Conservation (phyloP, 2,329 filamentous ascomycete species). For the Escovopsis sp. region DNA sequence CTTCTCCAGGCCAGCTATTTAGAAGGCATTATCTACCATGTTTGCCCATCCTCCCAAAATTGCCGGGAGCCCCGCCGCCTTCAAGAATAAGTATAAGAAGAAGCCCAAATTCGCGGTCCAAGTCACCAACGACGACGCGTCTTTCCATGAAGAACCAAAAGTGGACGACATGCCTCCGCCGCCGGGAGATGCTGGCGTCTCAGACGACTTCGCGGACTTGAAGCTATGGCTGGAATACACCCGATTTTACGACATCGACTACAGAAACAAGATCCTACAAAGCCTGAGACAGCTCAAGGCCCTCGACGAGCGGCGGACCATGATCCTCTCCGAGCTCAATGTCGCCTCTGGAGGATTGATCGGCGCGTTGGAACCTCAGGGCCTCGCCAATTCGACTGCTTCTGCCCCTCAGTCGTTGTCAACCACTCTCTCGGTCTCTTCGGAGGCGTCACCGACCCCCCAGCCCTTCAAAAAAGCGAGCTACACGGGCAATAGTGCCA, state of each 20-base stretch:
- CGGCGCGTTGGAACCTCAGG: background rate
- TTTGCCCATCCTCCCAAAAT: too few species aligned
- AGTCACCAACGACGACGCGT: too few species aligned
- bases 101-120: too few species aligned
- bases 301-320: conserved; percentile 10
- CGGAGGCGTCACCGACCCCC: background rate
- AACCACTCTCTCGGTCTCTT: background rate
- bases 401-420: background rate
- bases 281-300: conserved; percentile 7
- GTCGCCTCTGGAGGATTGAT: background rate
- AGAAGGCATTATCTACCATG: too few species aligned
- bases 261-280: conserved; percentile 8
- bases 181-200: background rate
- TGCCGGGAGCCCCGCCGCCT: too few species aligned
- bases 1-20: too few species aligned
- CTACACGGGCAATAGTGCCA: too few species aligned
- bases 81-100: too few species aligned
- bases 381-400: background rate
- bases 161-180: too few species aligned
- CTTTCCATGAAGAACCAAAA: too few species aligned
- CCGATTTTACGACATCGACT: conserved; percentile 9
- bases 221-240: conserved; percentile 14
- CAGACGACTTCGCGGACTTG: conserved; percentile 6
- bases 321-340: conserved; percentile 9
- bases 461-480: too few species aligned